phyloP scores from a whole-genome alignment of 2,329 filamentous ascomycete species.

The Fusarium pseudoanthophilum region DNA sequence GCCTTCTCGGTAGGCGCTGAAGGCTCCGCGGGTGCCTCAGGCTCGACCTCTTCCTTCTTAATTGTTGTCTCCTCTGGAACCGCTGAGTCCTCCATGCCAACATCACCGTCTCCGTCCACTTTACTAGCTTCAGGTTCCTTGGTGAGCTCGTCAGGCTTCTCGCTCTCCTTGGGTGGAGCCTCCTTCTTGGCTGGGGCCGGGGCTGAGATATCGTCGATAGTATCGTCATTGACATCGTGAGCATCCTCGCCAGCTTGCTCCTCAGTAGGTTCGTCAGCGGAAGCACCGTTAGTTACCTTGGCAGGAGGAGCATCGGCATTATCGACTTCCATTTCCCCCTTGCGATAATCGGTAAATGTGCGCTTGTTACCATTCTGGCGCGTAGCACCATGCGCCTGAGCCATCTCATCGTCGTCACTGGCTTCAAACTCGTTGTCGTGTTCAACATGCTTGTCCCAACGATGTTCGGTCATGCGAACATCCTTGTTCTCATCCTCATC shows the following conservation, averaged over 20 bases:
- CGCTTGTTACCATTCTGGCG: constrained; percentile 60
- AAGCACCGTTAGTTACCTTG: constrained; percentile 49
- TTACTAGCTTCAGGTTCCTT: constrained; percentile 41
- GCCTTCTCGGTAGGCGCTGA: constrained; percentile 30
- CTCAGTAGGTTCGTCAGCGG: constrained; percentile 43
- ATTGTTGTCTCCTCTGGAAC: constrained; percentile 40
- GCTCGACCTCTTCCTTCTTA: constrained; percentile 41
- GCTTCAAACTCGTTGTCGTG: constrained; percentile 86
- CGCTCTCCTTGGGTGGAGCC: constrained; percentile 35
- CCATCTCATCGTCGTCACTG: constrained; percentile 89
- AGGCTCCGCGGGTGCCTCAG: constrained; percentile 31
- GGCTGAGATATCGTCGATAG: constrained; percentile 57
- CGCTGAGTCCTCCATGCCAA: constrained; percentile 59
- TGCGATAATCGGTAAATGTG: constrained; percentile 63
- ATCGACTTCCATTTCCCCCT: constrained; percentile 53
- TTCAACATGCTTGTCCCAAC: constrained; percentile 81
- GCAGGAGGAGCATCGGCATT: constrained; percentile 53
- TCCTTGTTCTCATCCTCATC: constrained; percentile 92
- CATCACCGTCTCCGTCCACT: constrained; percentile 61
- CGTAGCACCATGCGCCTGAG: constrained; percentile 76
- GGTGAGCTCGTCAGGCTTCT: constrained; percentile 17
- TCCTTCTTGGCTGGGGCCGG: constrained; percentile 45
- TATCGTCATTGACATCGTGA: constrained; percentile 54
- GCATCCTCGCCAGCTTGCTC: constrained; percentile 46
- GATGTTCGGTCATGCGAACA: constrained; percentile 80